Conservation (phyloP, 768 basidiomycete species). For the Suillus americanus region DNA sequence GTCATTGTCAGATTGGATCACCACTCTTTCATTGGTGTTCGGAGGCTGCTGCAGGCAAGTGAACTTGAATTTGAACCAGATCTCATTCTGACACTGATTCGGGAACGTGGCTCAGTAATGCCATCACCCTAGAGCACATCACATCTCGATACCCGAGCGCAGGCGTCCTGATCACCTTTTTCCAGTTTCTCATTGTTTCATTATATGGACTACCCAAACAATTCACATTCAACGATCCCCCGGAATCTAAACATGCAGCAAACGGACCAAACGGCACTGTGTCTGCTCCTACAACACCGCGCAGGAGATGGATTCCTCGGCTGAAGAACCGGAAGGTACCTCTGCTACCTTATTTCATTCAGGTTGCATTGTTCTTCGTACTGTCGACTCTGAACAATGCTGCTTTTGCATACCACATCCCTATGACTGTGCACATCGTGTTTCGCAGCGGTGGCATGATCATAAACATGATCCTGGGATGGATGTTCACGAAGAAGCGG, state of each 20-base stretch:
- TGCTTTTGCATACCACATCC: conserved; percentile 85
- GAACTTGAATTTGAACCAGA: conserved; percentile 6
- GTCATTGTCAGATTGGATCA: conserved; percentile 46
- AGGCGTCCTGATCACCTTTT: conserved; percentile 84
- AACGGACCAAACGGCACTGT: neutral
- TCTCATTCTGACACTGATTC: neutral
- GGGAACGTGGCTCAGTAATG: conserved; percentile 53
- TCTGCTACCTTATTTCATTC: conserved; percentile 67
- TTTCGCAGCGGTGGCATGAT: conserved; percentile 88
- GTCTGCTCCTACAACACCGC: conserved; percentile 1
- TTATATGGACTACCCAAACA: conserved; percentile 71
- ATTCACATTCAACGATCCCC: conserved; percentile 32
- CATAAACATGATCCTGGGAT: conserved; percentile 80
- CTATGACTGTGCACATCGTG: conserved; percentile 93
- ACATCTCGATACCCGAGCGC: conserved; percentile 66
- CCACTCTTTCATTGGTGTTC: conserved; percentile 74
- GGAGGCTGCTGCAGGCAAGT: conserved; percentile 85
- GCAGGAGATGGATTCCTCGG: conserved; percentile 34
- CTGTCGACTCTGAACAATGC: conserved; percentile 86
- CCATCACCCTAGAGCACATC: conserved; percentile 72
- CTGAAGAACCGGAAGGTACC: conserved; percentile 69
- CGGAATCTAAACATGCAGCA: conserved; percentile 32
- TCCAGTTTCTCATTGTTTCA: conserved; percentile 80
- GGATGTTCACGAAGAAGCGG: conserved; percentile 63
- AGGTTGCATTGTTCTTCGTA: conserved; percentile 79